Percentiles rank a stretch among this genome's conserved stretches.
These are phyloP conservation scores for Chlorella sp. DNA, from an alignment of 139 green algal genomes.

Conservation along the genomic window DNA sequence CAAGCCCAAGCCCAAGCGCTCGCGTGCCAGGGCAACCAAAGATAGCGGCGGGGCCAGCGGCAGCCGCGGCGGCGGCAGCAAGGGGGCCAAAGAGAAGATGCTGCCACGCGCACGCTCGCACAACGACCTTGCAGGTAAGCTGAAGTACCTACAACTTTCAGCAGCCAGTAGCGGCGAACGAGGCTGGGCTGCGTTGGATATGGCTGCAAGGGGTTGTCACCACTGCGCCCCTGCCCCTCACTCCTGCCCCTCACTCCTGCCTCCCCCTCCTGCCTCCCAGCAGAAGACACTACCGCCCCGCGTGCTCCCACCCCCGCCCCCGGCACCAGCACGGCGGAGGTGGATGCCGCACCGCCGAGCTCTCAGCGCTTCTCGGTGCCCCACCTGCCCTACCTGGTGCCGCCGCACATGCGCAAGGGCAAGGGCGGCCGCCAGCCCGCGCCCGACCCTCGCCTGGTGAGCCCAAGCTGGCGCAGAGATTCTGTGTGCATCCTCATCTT, in stretches of 20 bases:
- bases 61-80: no score
- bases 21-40: no score
- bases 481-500: no score
- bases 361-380: conserved; percentile 14
- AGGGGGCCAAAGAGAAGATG: no score
- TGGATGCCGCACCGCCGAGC: neutral
- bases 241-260: no score
- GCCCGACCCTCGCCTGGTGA: conserved; percentile 72
- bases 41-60: no score
- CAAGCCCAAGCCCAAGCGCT: no score
- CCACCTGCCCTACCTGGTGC: conserved; percentile 42
- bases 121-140: conserved; percentile 20
- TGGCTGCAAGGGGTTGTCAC: no score
- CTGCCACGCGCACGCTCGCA: conserved; percentile 38
- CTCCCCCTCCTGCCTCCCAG: no score
- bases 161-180: no score
- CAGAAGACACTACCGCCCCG: neutral
- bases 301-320: neutral
- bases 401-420: conserved; percentile 59
- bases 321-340: neutral
- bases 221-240: no score
- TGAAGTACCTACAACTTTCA: neutral
- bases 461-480: neutral
- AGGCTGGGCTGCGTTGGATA: no score
- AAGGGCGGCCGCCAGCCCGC: conserved; percentile 80